These are phyloP conservation scores for Saksenaea vasiformis DNA, from an alignment of 371 early-diverging fungal genomes.

Conservation along the genomic window DNA sequence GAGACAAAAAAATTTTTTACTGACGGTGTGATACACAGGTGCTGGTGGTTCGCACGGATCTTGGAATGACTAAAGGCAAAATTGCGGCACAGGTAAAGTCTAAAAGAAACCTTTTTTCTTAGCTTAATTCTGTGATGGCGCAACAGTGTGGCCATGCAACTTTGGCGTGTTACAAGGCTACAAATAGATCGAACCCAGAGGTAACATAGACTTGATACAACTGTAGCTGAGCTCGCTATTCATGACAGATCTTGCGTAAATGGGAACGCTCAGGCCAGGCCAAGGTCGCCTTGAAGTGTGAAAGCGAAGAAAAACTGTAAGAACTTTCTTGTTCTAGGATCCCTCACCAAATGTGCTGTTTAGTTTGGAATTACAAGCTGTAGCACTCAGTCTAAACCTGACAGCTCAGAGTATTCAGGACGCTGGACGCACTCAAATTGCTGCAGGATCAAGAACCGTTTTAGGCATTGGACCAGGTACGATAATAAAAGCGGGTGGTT, in stretches of 20 bases:
- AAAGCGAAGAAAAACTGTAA: slow-evolving; percentile 81
- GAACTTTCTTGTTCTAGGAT: slow-evolving; percentile 11
- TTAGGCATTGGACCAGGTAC: slow-evolving; percentile 95
- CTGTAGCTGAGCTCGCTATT: background rate
- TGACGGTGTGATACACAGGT: slow-evolving; percentile 43
- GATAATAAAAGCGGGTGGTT: background rate
- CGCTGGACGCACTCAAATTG: slow-evolving; percentile 98
- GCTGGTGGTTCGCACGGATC: slow-evolving; percentile 84
- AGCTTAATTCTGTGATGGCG: background rate
- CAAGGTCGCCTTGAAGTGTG: slow-evolving; percentile 84
- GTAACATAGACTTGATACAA: slow-evolving; percentile 30
- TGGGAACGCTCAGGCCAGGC: slow-evolving; percentile 88
- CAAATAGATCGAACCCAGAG: slow-evolving; percentile 53
- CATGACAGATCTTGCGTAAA: slow-evolving; percentile 48
- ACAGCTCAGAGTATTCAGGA: slow-evolving; percentile 86
- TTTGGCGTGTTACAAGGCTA: slow-evolving; percentile 81
- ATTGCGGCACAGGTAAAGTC: slow-evolving; percentile 84
- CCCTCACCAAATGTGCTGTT: background rate
- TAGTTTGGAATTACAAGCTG: slow-evolving; percentile 72
- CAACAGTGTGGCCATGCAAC: slow-evolving; percentile 90
- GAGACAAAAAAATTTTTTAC: background rate
- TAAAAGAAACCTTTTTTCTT: background rate
- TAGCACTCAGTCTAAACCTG: slow-evolving; percentile 72
- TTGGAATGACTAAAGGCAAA: slow-evolving; percentile 96
- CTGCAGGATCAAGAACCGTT: slow-evolving; percentile 94